Percentiles rank a stretch among this genome's conserved stretches.
These are phyloP conservation scores for Raffaelea albimanens DNA, from an alignment of 2,329 filamentous ascomycete species.

Conservation along the genomic window DNA sequence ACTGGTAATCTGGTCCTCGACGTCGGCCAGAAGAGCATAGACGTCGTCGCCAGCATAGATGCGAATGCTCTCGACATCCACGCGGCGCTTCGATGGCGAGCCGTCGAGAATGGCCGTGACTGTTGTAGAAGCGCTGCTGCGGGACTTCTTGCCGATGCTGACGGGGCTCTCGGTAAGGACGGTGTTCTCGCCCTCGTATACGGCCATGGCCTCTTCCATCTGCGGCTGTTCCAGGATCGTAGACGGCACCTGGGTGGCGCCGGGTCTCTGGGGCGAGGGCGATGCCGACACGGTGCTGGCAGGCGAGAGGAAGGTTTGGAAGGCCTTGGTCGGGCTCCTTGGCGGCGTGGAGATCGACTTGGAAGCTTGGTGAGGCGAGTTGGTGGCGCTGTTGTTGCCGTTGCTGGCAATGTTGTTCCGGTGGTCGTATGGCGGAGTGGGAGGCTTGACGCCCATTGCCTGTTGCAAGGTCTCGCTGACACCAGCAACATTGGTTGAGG, in stretches of 20 bases:
- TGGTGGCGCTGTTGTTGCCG: no score
- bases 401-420: conserved; percentile 1
- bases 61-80: conserved; percentile 53
- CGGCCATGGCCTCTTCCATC: conserved; percentile 32
- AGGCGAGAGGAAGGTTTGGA: conserved; percentile 8
- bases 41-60: conserved; percentile 61
- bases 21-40: conserved; percentile 56
- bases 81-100: conserved; percentile 17
- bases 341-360: conserved; percentile 51
- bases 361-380: neutral
- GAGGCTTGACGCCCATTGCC: conserved; percentile 28
- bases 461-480: conserved; percentile 32
- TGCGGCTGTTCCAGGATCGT: conserved; percentile 44
- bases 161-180: neutral
- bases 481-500: no score
- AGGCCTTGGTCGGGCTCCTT: conserved; percentile 43
- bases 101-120: neutral
- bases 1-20: conserved; percentile 49
- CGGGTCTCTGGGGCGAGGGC: conserved; percentile 38
- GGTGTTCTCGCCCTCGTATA: conserved; percentile 9
- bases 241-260: conserved; percentile 44
- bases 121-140: neutral
- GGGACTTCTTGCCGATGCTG: neutral
- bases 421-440: conserved; percentile 10
- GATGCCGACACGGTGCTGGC: conserved; percentile 17